Base-by-base conservation (phyloP, 495 filamentous ascomycete genomes). In the Hypoxylon crocopeplum region DNA sequence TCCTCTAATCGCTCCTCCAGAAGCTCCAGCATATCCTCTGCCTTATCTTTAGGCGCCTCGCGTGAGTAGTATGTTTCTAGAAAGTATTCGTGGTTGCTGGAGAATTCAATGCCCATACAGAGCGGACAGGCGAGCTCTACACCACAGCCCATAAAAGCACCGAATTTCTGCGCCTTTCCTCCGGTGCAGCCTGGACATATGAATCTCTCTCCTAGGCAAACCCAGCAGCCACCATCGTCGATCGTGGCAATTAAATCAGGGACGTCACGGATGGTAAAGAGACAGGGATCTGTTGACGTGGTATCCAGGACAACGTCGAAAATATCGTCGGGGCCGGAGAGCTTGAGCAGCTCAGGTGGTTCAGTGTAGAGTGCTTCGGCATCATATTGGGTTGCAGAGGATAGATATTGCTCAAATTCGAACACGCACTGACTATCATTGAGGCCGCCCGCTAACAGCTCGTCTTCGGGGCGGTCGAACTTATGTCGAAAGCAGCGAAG, bases 111-210 rank as follows among this genome's bases (percentile, higher is more conserved):
- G 27, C 53, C 53, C 53, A 56, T 33, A 19, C 53, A 56, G 42
- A 56, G 44, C 36, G 53, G 53, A 41, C 53, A 56, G 34, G 53
- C 53, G 5, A 56, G 36, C 33, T 42, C 34, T 19, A 40, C 42
- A 10, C 34, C 44, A 32, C 53, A 56, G 16, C 52, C n/a, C 44
- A 48, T 56, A 17, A 34, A 48, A 41, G 11, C 5, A 33, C 32
- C 19, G 34, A 56, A 56, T 8, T 42, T 1, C 6, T 24, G 19
- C n/a, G 36, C 11, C 10, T 20, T 48, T 25, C 20, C 41, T 55
- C 50, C 50, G 13, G 41, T 48, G 36, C 52, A 56, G 16, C 52
- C 52, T 15, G 52, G 52, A 20, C 52, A 56, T 41, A 48, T 32
- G 17, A 56, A 56, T 33, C 42, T 56, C 0, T 24, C n/a, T 16